Conservation (phyloP, 306 rosid genomes). For the Arachis stenosperma region DNA sequence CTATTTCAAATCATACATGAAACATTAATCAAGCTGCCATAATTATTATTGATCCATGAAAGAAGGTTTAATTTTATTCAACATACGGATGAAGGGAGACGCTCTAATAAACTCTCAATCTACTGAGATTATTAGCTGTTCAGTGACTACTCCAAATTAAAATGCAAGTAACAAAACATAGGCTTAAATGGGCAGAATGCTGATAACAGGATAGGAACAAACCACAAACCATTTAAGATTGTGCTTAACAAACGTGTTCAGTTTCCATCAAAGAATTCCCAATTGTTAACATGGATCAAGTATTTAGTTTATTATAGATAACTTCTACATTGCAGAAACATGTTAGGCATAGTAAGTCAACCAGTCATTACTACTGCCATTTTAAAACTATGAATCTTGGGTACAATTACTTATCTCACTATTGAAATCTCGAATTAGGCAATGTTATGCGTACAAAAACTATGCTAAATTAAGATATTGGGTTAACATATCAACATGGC, state of each 20-base stretch:
- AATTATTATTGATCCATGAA: not conserved
- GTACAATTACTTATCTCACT: not conserved
- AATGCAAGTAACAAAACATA: not conserved
- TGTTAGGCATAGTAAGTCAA: too few species aligned
- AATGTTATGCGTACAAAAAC: not conserved
- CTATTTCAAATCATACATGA: constrained; percentile 30
- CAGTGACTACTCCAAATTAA: not conserved
- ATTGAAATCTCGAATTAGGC: not conserved
- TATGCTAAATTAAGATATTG: not conserved
- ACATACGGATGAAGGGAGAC: not conserved
- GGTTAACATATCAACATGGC: not conserved
- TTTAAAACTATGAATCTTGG: not conserved
- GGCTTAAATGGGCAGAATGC: not conserved
- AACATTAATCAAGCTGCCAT: not conserved
- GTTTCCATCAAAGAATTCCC: not conserved
- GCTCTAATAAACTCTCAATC: not conserved
- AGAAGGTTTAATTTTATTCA: not conserved
- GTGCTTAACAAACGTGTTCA: not conserved
- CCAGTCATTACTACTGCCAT: not conserved
- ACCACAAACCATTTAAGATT: not conserved
- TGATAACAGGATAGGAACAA: not conserved
- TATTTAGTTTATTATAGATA: too few species aligned
- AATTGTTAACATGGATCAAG: not conserved
- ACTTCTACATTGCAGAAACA: not conserved
- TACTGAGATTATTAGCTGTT: not conserved